Evolutionary conservation across 75 land plant genomes (phyloP).

Genomic region (Picea glauca): DNA sequence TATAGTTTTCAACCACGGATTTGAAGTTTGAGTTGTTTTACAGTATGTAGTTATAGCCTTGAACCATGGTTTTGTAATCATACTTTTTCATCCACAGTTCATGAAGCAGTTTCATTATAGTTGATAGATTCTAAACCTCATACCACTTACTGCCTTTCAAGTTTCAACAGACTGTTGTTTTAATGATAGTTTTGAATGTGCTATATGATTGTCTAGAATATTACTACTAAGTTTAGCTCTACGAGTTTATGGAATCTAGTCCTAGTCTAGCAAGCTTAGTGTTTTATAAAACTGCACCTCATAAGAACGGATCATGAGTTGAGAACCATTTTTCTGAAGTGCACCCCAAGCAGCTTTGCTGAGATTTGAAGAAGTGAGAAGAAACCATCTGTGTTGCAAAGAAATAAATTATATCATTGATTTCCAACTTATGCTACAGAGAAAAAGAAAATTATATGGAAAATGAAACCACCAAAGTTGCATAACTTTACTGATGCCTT

Average conservation of each 20-base stretch:
- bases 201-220: not conserved
- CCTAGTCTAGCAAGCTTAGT: not conserved
- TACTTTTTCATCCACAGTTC: too few relatives aligned
- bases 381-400: conserved; percentile 67
- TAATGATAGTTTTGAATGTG: not conserved
- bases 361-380: conserved; percentile 91
- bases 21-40: too few relatives aligned
- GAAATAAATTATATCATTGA: not conserved
- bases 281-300: conserved; percentile 51
- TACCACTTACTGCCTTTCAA: not conserved
- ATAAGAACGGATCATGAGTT: conserved; percentile 98
- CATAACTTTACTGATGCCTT: not conserved
- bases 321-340: conserved; percentile 85
- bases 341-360: conserved; percentile 99
- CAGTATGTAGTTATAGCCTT: too few relatives aligned
- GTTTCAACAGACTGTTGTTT: not conserved
- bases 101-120: too few relatives aligned
- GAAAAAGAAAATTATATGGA: conserved; percentile 2
- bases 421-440: not conserved
- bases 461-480: conserved; percentile 10
- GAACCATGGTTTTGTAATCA: too few relatives aligned
- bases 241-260: not conserved
- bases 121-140: too few relatives aligned
- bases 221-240: not conserved
- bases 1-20: too few relatives aligned